Percentiles rank a stretch among this genome's conserved stretches.
phyloP scores from a whole-genome alignment of 148 eudicot genomes.

The Rhododendron henanense region DNA sequence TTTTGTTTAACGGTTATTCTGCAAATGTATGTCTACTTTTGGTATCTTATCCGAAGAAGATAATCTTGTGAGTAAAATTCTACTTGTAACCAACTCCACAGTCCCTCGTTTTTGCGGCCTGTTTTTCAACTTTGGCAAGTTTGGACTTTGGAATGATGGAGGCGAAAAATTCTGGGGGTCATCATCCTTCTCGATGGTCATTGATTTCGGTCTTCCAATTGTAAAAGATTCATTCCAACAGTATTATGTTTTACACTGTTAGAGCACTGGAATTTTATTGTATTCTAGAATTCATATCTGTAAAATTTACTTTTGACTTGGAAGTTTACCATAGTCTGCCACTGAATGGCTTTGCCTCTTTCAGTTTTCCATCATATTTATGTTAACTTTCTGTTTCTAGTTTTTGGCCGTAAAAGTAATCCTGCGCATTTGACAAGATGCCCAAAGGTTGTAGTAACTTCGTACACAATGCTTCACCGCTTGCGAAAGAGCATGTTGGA shows the following conservation, averaged over 20 bases:
- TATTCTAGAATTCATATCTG: background rate
- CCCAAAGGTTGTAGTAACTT: conserved; percentile 82
- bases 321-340: background rate
- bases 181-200: background rate
- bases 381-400: conserved; percentile 28
- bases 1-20: background rate
- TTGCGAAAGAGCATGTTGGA: conserved; percentile 66
- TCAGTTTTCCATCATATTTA: conserved; percentile 6
- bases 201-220: background rate
- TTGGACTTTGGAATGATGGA: background rate
- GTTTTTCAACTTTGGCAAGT: background rate
- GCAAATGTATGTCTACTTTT: background rate
- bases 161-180: background rate
- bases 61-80: background rate
- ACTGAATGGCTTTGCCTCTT: background rate
- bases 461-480: conserved; percentile 81
- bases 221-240: background rate
- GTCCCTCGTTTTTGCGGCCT: conserved; percentile 1
- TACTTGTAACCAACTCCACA: background rate
- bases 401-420: conserved; percentile 74
- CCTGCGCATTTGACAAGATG: conserved; percentile 61
- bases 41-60: background rate
- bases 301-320: background rate
- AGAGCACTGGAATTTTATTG: background rate
- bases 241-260: background rate